These are phyloP conservation scores for Allodekkera sacchari DNA, from an alignment of 805 yeast genomes.

Conservation along the genomic window DNA sequence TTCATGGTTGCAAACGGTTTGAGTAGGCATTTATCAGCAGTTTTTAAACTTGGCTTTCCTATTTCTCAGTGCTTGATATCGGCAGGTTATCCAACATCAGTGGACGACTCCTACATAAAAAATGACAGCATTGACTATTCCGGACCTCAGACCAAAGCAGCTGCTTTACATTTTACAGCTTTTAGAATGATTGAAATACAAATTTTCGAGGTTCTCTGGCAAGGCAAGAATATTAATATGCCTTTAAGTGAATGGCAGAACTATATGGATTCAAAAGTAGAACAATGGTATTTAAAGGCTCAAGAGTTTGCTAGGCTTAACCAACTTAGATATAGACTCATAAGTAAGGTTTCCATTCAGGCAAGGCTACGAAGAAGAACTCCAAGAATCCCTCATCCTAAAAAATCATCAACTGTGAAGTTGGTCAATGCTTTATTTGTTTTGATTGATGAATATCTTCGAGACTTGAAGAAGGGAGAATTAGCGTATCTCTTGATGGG, in stretches of 20 bases:
- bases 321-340: slow-evolving; percentile 8
- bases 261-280: slow-evolving; percentile 5
- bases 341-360: slow-evolving; percentile 6
- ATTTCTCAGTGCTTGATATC: slow-evolving; percentile 6
- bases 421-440: slow-evolving; percentile 3
- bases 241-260: slow-evolving; percentile 5
- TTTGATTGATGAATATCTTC: slow-evolving; percentile 7
- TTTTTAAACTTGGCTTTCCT: slow-evolving; percentile 7
- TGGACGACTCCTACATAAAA: slow-evolving; percentile 8
- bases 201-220: slow-evolving; percentile 9
- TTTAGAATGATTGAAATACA: slow-evolving; percentile 8
- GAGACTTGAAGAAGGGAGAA: slow-evolving; percentile 6
- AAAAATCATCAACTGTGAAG: slow-evolving; percentile 2
- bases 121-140: slow-evolving; percentile 8
- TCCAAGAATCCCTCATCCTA: slow-evolving; percentile 7
- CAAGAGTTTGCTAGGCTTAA: slow-evolving; percentile 10
- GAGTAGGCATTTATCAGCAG: slow-evolving; percentile 7
- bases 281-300: slow-evolving; percentile 8
- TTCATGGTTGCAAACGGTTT: slow-evolving; percentile 6
- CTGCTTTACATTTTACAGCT: slow-evolving; percentile 8
- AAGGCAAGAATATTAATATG: slow-evolving; percentile 3
- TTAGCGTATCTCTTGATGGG: slow-evolving; percentile 8
- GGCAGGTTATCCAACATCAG: slow-evolving; percentile 5
- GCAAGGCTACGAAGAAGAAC: slow-evolving; percentile 8
- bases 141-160: slow-evolving; percentile 10